Conservation (phyloP, 306 rosid genomes). For the Mimosa bimucronata region DNA sequence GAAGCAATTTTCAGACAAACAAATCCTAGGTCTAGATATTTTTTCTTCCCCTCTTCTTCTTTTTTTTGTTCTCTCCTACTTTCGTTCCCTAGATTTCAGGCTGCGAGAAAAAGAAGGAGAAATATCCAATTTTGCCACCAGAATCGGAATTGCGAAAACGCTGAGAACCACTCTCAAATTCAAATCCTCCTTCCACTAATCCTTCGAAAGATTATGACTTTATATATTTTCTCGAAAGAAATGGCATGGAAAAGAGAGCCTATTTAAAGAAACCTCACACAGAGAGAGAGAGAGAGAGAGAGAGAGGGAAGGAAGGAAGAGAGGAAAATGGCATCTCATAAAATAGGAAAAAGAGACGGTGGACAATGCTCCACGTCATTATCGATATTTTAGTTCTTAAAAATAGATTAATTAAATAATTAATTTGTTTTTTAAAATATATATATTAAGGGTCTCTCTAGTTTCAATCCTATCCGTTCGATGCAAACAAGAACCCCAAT, state of each 20-base stretch:
- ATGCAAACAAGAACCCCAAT: slow-evolving; percentile 19
- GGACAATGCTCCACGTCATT: slow-evolving; percentile 58
- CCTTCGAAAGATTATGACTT: slow-evolving; percentile 33
- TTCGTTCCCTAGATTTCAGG: slow-evolving; percentile 47
- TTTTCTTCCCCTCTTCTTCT: background rate
- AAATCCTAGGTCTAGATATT: slow-evolving; percentile 38
- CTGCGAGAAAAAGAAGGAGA: slow-evolving; percentile 1
- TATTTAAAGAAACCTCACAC: slow-evolving; percentile 39
- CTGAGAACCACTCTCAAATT: slow-evolving; percentile 29
- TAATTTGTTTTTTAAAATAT: background rate
- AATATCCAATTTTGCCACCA: slow-evolving; percentile 25
- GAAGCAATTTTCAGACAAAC: slow-evolving; percentile 26
- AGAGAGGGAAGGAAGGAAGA: background rate
- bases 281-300: slow-evolving; percentile 21
- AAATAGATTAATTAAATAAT: background rate
- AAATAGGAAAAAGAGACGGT: slow-evolving; percentile 57
- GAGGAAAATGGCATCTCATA: slow-evolving; percentile 43
- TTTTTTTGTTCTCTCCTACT: background rate
- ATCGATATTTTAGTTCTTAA: background rate
- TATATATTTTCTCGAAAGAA: slow-evolving; percentile 33
- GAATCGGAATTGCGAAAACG: slow-evolving; percentile 24
- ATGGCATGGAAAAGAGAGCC: slow-evolving; percentile 45
- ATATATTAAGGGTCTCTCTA: background rate
- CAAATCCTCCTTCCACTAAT: background rate
- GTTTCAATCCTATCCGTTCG: slow-evolving; percentile 22